Evolutionary conservation across 306 rosid genomes (phyloP).

Genomic region (Sechiopsis laciniata): DNA sequence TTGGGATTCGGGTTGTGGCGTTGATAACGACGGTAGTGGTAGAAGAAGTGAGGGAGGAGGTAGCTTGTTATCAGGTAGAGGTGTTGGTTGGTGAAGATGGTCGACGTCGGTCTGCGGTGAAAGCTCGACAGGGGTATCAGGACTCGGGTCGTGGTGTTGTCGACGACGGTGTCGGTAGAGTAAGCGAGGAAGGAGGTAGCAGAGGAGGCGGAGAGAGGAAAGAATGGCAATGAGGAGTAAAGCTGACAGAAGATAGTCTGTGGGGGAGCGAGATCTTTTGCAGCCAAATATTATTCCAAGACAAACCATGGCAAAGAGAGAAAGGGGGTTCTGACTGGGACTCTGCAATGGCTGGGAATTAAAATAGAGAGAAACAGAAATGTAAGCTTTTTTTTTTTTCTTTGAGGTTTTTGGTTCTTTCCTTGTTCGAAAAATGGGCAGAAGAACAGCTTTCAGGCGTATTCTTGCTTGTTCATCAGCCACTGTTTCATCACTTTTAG

Average conservation of each 20-base stretch:
- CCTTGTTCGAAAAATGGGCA: slow-evolving; percentile 14
- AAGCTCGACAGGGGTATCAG: slow-evolving; percentile 22
- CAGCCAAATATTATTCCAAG: slow-evolving; percentile 33
- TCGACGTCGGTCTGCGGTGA: neutral
- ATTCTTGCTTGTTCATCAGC: slow-evolving; percentile 18
- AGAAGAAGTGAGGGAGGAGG: slow-evolving; percentile 21
- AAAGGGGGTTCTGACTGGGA: neutral
- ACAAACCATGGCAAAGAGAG: slow-evolving; percentile 36
- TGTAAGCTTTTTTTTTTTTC: neutral
- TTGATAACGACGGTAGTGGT: neutral
- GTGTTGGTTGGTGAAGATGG: neutral
- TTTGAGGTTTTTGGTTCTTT: slow-evolving; percentile 14
- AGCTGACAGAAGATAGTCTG: slow-evolving; percentile 31
- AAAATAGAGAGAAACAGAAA: neutral
- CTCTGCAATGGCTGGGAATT: neutral
- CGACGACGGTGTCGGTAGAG: slow-evolving; percentile 16
- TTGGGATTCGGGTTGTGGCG: neutral
- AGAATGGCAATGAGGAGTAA: slow-evolving; percentile 35
- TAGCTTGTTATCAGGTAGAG: slow-evolving; percentile 4
- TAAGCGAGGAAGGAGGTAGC: slow-evolving; percentile 22
- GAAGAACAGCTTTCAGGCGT: slow-evolving; percentile 1
- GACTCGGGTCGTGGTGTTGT: neutral
- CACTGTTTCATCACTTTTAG: slow-evolving; percentile 19
- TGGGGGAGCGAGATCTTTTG: slow-evolving; percentile 26
- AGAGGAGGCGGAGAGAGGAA: slow-evolving; percentile 31